Base-by-base conservation (phyloP, 306 rosid species). In the Trifolium repens region DNA sequence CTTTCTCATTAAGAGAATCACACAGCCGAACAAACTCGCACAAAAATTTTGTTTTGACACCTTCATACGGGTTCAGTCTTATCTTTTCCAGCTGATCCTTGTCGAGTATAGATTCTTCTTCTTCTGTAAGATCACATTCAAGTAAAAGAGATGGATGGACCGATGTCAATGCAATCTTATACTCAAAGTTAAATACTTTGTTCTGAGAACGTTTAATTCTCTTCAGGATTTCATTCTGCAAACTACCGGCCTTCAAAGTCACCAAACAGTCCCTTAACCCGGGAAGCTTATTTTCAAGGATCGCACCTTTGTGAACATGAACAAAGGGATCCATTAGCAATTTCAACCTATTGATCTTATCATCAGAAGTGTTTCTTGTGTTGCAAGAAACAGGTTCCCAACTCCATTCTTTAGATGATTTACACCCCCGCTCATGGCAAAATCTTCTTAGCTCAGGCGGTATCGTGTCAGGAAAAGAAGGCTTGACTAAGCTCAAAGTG, bases 1-100 rank as follows among this genome's bases (percentile, higher is more conserved):
- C 71, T 65, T 75, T 83, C 67, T 83, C 86, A 14, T 75, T 57
- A 0, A 64, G 0, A 1, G 75, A 67, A 0, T 75, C 75, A 57
- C 84, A 79, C 0, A 83, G 67, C 40, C 72, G 59, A 0, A 75
- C 30, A 26, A 83, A 71, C 64, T 79, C 86, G n/a, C 79, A 19
- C 63, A 83, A 7, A n/a, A 83, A 83, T 39, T 71, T 75, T 32
- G 86, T 83, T 65, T 83, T 83, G 32, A 66, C 68, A 0, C 86
- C 86, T 57, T 0, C 78, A 71, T 35, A 11, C 0, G 86, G 84
- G 9, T 69, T 10, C 73, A 64, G 27, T 50, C 30, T 30, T 16
- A 69, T 15, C 1, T 46, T 16, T 75, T 75, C 30, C 13, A 54
- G 13, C 5, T 9, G 60, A 9, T 54, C 60, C 60, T 50, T 50